These are phyloP conservation scores for Iberis pinnata DNA, from an alignment of 345 rosid genomes.

Conservation along the genomic window DNA sequence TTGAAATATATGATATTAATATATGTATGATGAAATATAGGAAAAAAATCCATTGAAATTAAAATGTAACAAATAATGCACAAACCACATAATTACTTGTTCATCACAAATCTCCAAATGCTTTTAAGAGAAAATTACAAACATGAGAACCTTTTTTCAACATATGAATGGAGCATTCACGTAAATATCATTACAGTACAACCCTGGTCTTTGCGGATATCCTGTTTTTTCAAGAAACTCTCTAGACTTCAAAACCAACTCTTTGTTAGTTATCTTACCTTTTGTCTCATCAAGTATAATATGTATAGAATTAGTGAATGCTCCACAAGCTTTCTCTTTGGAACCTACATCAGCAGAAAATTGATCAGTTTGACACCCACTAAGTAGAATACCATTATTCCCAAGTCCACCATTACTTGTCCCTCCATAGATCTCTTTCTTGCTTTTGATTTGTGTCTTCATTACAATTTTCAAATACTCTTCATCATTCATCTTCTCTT, in stretches of 20 bases:
- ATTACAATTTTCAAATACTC: background rate
- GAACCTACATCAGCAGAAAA: slow-evolving; percentile 78
- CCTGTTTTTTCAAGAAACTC: slow-evolving; percentile 49
- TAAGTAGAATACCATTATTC: slow-evolving; percentile 57
- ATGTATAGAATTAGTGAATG: slow-evolving; percentile 77
- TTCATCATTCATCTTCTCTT: too few relatives aligned
- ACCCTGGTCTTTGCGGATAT: slow-evolving; percentile 74
- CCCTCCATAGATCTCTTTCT: slow-evolving; percentile 33
- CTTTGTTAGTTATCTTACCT: slow-evolving; percentile 44
- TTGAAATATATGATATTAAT: too few relatives aligned
- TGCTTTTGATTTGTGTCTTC: slow-evolving; percentile 10
- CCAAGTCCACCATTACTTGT: slow-evolving; percentile 27
- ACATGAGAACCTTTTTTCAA: slow-evolving; percentile 3
- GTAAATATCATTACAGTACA: slow-evolving; percentile 56
- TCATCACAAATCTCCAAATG: too few relatives aligned
- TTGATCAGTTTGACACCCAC: slow-evolving; percentile 85
- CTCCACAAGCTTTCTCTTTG: slow-evolving; percentile 61
- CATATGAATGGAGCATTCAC: slow-evolving; percentile 28
- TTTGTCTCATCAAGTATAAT: slow-evolving; percentile 46
- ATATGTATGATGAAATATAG: too few relatives aligned
- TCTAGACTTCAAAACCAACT: slow-evolving; percentile 54
- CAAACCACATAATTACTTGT: too few relatives aligned
- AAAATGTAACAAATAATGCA: too few relatives aligned
- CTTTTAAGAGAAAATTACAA: background rate
- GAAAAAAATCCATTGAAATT: too few relatives aligned